These are phyloP conservation scores for Oenanthe javanica DNA, from an alignment of 140 eudicot species.

Conservation along the genomic window DNA sequence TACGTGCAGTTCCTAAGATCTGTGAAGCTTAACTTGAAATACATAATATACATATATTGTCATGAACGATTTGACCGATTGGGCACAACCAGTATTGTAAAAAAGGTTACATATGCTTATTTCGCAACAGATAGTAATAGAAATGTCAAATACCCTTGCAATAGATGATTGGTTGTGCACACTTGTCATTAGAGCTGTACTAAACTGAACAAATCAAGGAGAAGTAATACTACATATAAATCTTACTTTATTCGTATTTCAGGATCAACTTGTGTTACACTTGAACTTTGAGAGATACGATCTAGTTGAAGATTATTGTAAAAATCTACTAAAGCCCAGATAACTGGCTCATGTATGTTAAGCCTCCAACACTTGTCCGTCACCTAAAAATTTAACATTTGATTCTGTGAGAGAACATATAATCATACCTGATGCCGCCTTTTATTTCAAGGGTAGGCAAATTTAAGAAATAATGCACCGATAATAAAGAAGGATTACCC, in stretches of 20 bases:
- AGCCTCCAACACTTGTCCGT: slow-evolving; percentile 80
- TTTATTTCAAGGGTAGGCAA: background rate
- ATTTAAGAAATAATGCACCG: slow-evolving; percentile 4
- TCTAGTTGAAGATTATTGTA: slow-evolving; percentile 74
- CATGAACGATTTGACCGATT: background rate
- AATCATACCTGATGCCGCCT: background rate
- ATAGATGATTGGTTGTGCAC: background rate
- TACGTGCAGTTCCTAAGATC: background rate
- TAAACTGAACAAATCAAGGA: background rate
- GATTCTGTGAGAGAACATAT: slow-evolving; percentile 1
- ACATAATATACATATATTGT: background rate
- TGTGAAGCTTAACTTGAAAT: background rate
- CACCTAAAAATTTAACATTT: slow-evolving; percentile 41
- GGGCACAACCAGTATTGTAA: background rate
- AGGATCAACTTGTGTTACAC: slow-evolving; percentile 88
- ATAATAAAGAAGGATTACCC: slow-evolving; percentile 40
- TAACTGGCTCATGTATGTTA: slow-evolving; percentile 90
- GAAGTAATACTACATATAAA: slow-evolving; percentile 5
- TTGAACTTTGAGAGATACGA: slow-evolving; percentile 58
- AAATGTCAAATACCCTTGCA: background rate
- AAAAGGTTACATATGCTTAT: background rate
- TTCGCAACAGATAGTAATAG: background rate
- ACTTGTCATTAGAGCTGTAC: background rate
- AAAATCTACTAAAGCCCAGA: slow-evolving; percentile 89
- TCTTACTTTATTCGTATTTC: slow-evolving; percentile 91